Percentiles rank a stretch among this genome's conserved stretches.
Evolutionary conservation across 2,329 filamentous ascomycete species (phyloP).

Genomic region (Verticillium dahliae): DNA sequence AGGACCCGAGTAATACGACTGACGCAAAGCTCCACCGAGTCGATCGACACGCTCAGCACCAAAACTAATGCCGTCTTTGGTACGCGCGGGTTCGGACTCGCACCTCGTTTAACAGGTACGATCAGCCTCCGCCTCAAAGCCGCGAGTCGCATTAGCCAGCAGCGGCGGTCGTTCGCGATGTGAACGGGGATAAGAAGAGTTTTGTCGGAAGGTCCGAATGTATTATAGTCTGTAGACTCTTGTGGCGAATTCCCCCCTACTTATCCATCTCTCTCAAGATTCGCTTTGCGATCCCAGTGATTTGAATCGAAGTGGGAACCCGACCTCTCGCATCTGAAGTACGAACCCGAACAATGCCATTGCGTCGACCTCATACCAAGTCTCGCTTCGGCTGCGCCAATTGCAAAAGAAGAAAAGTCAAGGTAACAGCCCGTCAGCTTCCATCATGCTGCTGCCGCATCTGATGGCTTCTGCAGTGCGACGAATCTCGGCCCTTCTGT

Average conservation of each 20-base stretch:
- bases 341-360: conserved; percentile 42
- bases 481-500: conserved; percentile 20
- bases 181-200: no score
- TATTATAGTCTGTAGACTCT: no score
- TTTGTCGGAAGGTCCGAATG: no score
- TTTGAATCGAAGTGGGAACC: no score
- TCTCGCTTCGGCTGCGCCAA: background rate
- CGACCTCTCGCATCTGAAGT: no score
- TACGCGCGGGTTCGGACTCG: background rate
- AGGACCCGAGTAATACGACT: background rate
- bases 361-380: conserved; percentile 42
- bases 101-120: background rate
- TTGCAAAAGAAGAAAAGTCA: conserved; percentile 1
- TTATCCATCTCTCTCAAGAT: background rate
- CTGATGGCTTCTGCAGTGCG: conserved; percentile 7
- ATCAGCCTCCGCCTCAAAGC: no score
- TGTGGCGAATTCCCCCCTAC: background rate
- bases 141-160: no score
- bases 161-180: no score
- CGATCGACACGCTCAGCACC: no score
- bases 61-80: no score
- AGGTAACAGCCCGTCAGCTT: background rate
- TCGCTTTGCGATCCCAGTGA: background rate
- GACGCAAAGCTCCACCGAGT: background rate
- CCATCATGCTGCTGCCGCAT: background rate